Base-by-base conservation (phyloP, 495 filamentous ascomycete genomes). In the Hypoxylon cercidicola region DNA sequence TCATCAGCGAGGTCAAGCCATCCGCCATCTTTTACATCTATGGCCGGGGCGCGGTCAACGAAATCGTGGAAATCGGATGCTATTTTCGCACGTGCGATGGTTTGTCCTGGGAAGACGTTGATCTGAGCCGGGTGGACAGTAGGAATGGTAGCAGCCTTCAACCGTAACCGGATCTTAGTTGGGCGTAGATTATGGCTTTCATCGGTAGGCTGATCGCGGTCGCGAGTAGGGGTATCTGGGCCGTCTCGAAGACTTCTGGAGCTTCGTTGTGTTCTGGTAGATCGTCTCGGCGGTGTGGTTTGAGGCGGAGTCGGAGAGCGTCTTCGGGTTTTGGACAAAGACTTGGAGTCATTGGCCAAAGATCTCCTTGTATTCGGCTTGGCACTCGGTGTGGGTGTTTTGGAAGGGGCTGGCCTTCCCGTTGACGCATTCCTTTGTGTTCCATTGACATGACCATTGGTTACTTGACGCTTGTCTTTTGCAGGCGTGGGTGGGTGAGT, bases 41-140 rank as follows among this genome's bases (percentile, higher is more conserved):
- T 74, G 10, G 77, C 66, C 15, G 72, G 71, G 1, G 82, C 78
- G 55, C 78, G 64, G 16, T 75, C 61, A 40, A 87, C 75, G 59
- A 79, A 88, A 34, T 86, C 82, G 35, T 82, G 75, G 30, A 88
- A 84, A 15, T 75, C 80, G 0, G 81, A 66, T 15, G 84, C 74
- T 54, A 82, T 64, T 74, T 81, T 76, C 21, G 77, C 60, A 47
- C 79, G 77, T 60, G 72, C 11, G 48, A 72, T 21, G 9, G 58
- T 66, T 30, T 74, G 71, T 18, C 68, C 69, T 2, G 71, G 71
- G 23, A 68, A 60, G 5, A 78, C 68, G 40, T 75, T 75, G 35
- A 84, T 74, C 55, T 87, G 81, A 12, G 78, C 78, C 18, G 82
- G 83, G 52, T 88, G 83, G 11, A 84, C 80, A 23, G 85, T 78